Evolutionary conservation across 2,329 filamentous ascomycete species (phyloP).

Genomic region (Gnomoniopsis smithogilvyi): DNA sequence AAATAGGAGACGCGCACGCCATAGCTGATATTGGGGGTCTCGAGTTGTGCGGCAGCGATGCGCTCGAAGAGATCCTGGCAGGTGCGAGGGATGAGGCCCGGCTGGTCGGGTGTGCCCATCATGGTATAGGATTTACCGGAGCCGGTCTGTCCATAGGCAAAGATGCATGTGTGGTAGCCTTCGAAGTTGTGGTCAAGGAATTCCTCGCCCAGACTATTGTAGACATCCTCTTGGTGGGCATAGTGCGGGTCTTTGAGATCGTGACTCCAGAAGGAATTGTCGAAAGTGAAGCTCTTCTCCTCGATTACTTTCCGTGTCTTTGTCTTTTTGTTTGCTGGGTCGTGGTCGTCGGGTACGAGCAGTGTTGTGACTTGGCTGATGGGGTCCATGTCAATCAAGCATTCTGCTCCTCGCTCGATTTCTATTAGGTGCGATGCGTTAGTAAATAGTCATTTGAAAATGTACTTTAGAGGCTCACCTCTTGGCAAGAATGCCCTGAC

Average conservation of each 20-base stretch:
- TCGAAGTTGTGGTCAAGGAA: conserved; percentile 99
- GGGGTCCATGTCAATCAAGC: conserved; percentile 90
- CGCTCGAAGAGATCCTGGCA: conserved; percentile 95
- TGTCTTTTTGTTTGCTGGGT: conserved; percentile 51
- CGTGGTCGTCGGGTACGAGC: conserved; percentile 44
- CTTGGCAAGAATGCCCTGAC: conserved; percentile 75
- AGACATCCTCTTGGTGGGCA: conserved; percentile 88
- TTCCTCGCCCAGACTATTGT: conserved; percentile 90
- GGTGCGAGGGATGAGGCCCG: conserved; percentile 89
- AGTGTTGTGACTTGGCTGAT: conserved; percentile 81
- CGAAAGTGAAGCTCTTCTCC: conserved; percentile 91
- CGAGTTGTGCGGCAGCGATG: conserved; percentile 72
- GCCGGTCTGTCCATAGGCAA: conserved; percentile 96
- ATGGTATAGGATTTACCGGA: conserved; percentile 98
- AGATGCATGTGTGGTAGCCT: conserved; percentile 98
- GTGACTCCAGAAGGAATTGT: conserved; percentile 98
- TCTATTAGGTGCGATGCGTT: conserved; percentile 52
- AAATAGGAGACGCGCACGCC: conserved; percentile 98
- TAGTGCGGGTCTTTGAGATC: conserved; percentile 77
- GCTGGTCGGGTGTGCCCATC: conserved; percentile 86
- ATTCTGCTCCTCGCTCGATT: conserved; percentile 73
- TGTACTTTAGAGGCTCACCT: conserved; percentile 48
- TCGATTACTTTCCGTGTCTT: conserved; percentile 74
- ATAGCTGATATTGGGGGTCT: conserved; percentile 90
- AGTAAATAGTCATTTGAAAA: not conserved